phyloP scores from a whole-genome alignment of 139 green algal genomes.

The Chlamydomonas sphaeroides region DNA sequence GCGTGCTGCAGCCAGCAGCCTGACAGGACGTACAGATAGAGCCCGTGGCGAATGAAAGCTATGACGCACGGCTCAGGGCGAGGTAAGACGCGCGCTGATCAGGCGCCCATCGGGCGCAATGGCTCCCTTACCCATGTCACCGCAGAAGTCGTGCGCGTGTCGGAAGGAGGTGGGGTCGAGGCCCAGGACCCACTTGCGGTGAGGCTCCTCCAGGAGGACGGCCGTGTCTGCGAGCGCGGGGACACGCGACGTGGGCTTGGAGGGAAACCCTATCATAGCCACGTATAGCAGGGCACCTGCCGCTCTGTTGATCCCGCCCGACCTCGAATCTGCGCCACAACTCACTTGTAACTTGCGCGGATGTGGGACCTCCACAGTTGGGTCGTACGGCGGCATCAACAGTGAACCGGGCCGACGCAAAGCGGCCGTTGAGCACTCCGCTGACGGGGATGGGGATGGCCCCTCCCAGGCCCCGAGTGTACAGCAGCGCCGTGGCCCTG shows the following conservation, averaged over 20 bases:
- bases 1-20: too few species aligned
- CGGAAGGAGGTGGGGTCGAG: slow-evolving; percentile 18
- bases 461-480: not conserved
- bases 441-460: not conserved
- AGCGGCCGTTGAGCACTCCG: not conserved
- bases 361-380: not conserved
- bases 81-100: not conserved
- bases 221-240: not conserved
- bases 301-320: too few species aligned
- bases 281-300: too few species aligned
- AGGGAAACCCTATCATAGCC: too few species aligned
- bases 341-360: not conserved
- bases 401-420: not conserved
- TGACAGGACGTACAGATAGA: not conserved
- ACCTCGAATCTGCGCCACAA: not conserved
- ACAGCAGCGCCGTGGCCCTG: slow-evolving; percentile 5
- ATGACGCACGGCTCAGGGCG: too few species aligned
- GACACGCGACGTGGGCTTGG: too few species aligned
- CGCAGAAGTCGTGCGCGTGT: slow-evolving; percentile 7
- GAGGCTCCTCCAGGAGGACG: not conserved
- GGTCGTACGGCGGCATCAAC: not conserved
- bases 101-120: too few species aligned
- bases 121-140: not conserved
- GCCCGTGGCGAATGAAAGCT: not conserved
- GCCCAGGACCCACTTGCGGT: not conserved